These are phyloP conservation scores for Allium cepa DNA, from an alignment of 106 monocot species.

Conservation along the genomic window DNA sequence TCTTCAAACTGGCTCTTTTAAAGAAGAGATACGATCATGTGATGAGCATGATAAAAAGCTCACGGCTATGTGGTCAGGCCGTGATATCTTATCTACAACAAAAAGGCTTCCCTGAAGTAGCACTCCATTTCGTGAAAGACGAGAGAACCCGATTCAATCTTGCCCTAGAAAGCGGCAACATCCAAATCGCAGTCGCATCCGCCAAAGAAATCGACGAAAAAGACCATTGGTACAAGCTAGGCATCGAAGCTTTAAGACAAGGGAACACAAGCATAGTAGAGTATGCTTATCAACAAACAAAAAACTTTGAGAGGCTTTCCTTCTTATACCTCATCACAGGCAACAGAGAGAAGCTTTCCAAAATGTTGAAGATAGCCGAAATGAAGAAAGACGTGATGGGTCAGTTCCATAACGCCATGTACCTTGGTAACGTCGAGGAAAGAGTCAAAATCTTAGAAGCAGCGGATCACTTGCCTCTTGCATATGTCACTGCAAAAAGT, in stretches of 20 bases:
- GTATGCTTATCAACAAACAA: slow-evolving; percentile 34
- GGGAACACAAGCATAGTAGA: slow-evolving; percentile 34
- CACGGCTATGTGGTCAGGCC: slow-evolving; percentile 30
- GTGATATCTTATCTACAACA: slow-evolving; percentile 33
- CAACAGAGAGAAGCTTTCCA: slow-evolving; percentile 36
- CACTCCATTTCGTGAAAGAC: slow-evolving; percentile 51
- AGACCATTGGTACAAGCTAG: slow-evolving; percentile 32
- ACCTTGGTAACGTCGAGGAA: slow-evolving; percentile 30
- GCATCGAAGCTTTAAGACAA: slow-evolving; percentile 31
- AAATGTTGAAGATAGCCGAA: slow-evolving; percentile 39
- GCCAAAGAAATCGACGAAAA: slow-evolving; percentile 39
- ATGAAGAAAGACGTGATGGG: slow-evolving; percentile 35
- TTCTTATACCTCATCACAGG: slow-evolving; percentile 38
- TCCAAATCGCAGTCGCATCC: slow-evolving; percentile 35
- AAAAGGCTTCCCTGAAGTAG: slow-evolving; percentile 39
- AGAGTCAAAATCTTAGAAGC: slow-evolving; percentile 36
- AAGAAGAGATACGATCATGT: slow-evolving; percentile 33
- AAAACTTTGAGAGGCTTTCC: slow-evolving; percentile 36
- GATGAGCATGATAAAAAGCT: slow-evolving; percentile 37
- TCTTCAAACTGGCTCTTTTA: slow-evolving; percentile 62
- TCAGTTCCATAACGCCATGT: slow-evolving; percentile 39
- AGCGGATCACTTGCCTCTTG: slow-evolving; percentile 43
- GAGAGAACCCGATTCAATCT: slow-evolving; percentile 55
- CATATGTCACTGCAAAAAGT: slow-evolving; percentile 35
- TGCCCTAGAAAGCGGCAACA: slow-evolving; percentile 62